phyloP scores from a whole-genome alignment of 768 basidiomycete genomes.

The Pleurotus ostreatus region DNA sequence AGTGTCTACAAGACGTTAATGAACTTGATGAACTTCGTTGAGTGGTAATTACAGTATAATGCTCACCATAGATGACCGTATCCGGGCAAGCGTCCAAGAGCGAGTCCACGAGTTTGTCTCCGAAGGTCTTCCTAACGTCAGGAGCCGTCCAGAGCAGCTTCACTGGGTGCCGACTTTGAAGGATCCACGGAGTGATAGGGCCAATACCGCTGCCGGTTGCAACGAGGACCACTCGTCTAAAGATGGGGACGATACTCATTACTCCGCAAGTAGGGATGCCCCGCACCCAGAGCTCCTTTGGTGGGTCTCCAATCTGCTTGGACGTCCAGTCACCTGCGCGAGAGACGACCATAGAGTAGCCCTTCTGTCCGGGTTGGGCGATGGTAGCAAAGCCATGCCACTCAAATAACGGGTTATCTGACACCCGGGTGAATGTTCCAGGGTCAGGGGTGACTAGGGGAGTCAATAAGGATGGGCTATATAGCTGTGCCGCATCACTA shows the following conservation, averaged over 20 bases:
- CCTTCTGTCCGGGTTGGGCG: slow-evolving; percentile 29
- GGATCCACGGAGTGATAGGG: slow-evolving; percentile 34
- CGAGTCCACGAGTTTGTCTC: slow-evolving; percentile 33
- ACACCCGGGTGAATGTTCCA: slow-evolving; percentile 17
- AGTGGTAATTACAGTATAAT: neutral
- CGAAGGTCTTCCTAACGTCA: slow-evolving; percentile 35
- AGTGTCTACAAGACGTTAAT: slow-evolving; percentile 22
- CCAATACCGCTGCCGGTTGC: slow-evolving; percentile 55
- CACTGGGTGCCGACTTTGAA: slow-evolving; percentile 29
- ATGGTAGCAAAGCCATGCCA: slow-evolving; percentile 50
- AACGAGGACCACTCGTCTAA: slow-evolving; percentile 48
- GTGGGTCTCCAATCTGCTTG: slow-evolving; percentile 43
- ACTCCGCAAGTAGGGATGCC: slow-evolving; percentile 49
- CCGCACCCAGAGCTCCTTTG: slow-evolving; percentile 49
- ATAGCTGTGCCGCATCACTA: too few species aligned
- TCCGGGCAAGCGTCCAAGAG: slow-evolving; percentile 34
- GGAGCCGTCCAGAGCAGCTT: slow-evolving; percentile 40
- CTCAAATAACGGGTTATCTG: slow-evolving; percentile 38
- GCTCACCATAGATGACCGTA: slow-evolving; percentile 28
- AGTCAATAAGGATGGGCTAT: neutral
- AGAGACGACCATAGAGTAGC: slow-evolving; percentile 51
- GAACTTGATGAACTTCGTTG: too few species aligned
- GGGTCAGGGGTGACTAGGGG: slow-evolving; percentile 12
- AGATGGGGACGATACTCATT: slow-evolving; percentile 43
- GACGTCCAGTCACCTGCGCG: slow-evolving; percentile 57